Evolutionary conservation across 371 early-diverging fungal genomes (phyloP).

Genomic region (Mucor velutinosus): DNA sequence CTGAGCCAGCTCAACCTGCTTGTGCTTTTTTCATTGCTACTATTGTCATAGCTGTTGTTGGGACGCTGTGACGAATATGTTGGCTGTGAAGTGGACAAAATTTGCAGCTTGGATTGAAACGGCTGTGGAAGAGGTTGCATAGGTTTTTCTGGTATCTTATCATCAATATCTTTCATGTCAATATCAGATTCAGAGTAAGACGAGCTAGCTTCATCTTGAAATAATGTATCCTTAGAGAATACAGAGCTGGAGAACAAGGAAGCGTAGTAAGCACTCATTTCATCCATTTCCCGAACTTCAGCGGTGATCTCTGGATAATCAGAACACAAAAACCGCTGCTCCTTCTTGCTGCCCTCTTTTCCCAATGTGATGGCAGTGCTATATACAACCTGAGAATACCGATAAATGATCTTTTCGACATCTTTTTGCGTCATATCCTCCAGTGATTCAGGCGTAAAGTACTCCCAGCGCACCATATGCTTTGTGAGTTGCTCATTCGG

Average conservation of each 20-base stretch:
- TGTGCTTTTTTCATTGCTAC: background rate
- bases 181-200: background rate
- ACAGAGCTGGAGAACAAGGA: background rate
- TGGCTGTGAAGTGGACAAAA: background rate
- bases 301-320: background rate
- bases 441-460: constrained; percentile 49
- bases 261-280: background rate
- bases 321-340: background rate
- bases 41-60: background rate
- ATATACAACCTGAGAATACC: background rate
- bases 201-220: background rate
- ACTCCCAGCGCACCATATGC: constrained; percentile 56
- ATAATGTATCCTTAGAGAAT: background rate
- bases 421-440: background rate
- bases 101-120: background rate
- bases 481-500: constrained; percentile 47
- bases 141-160: background rate
- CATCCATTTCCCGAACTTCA: background rate
- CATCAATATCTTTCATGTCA: background rate
- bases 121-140: background rate
- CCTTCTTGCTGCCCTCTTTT: background rate
- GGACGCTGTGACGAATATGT: background rate
- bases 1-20: constrained; percentile 30
- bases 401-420: background rate
- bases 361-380: background rate